Percentiles rank a stretch among this genome's conserved stretches.
These are phyloP conservation scores for Botrytis porri DNA, from an alignment of 2,329 filamentous ascomycete genomes.

Conservation along the genomic window DNA sequence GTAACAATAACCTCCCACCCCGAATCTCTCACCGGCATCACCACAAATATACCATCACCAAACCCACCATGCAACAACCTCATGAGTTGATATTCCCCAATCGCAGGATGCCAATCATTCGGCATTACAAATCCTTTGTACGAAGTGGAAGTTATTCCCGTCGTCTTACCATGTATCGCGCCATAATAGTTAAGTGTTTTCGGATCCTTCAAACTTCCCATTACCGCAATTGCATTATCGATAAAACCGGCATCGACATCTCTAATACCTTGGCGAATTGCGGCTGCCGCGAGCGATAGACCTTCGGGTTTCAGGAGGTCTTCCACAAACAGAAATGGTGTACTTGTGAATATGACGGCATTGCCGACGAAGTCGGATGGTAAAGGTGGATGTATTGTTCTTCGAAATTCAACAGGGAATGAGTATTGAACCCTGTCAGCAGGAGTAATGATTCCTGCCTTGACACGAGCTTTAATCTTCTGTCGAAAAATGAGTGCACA, in stretches of 20 bases:
- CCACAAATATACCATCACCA: background rate
- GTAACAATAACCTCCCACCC: background rate
- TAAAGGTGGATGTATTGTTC: background rate
- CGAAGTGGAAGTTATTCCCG: background rate
- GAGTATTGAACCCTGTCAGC: background rate
- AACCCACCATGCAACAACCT: background rate
- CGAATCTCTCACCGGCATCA: background rate
- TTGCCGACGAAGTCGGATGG: background rate
- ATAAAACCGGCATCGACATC: background rate
- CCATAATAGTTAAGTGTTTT: background rate
- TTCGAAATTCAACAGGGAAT: background rate
- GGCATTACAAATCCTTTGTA: background rate
- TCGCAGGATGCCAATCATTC: background rate
- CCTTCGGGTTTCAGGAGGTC: background rate
- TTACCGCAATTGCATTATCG: constrained; percentile 1
- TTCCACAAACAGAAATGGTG: background rate
- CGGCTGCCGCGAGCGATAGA: background rate
- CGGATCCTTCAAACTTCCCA: background rate
- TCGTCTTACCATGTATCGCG: background rate
- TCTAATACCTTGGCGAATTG: background rate
- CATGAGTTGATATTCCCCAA: background rate
- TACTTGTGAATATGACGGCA: background rate
- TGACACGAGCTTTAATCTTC: background rate
- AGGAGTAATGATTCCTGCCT: background rate
- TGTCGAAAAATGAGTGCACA: background rate